Evolutionary conservation across 2,329 filamentous ascomycete genomes (phyloP), one percentile per base, ranked within the genome.

Genomic region (Pleoardoris graminearum): DNA sequence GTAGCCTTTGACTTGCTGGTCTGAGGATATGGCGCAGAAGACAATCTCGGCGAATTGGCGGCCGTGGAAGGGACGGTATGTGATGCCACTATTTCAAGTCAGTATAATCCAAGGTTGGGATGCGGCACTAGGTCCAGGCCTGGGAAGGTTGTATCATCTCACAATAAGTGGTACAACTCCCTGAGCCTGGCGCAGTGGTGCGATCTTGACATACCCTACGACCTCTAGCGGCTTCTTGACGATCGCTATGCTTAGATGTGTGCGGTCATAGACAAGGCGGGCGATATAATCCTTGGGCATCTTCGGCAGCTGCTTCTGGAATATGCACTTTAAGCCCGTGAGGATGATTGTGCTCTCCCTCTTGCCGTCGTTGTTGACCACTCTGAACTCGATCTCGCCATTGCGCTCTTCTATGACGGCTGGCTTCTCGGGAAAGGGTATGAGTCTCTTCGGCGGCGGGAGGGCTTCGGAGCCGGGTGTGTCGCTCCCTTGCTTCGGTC

Each of bases 211-310:
- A 48, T 76, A 82, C 75, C 83, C 83, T 30, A 96, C 89, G n/a
- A 96, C 91, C 68, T 97, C 91, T 44, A 97, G 80, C 0, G 94
- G 93, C 66, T 95, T 92, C 79, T 97, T 97, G 64, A 97, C 90
- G 67, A 99, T 97, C 19, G 94, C 94, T 64, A 99, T 96, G 33
- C 91, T 96, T 55, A 97, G 74, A 77, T 99, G 94, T 5, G 93
- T 96, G 47, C 94, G 87, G 75, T 99, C 94, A 76, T 99, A 99
- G 53, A 99, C 94, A 7, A 99, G 85, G 33, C 94, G 89, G 3
- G 94, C 94, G 64, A 99, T 97, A 73, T 99, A 99, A 70, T 97
- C 94, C 75, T 97, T 97, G 12, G 94, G 94, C 94, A 99, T 99
- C 75, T 97, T 97, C 0, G 94, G 94, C 5, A 99, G 81, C 70